Conservation (phyloP, 2,329 filamentous ascomycete species). For the Verruconis gallopava region DNA sequence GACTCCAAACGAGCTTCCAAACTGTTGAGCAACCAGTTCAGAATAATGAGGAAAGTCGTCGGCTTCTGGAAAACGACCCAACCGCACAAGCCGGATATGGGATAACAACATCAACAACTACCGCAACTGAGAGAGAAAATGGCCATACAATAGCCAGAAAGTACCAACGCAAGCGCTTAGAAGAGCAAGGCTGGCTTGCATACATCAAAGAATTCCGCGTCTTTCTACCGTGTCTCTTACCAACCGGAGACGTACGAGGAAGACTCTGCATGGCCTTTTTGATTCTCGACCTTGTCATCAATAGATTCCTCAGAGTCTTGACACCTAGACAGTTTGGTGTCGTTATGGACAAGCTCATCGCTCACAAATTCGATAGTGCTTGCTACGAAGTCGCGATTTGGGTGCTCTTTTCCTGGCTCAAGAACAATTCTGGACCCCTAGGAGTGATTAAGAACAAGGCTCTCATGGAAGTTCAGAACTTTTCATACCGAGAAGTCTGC, state of each 20-base stretch:
- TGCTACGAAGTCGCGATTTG: conserved; percentile 2
- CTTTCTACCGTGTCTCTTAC: neutral
- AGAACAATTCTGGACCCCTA: too few species aligned
- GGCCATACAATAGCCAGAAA: neutral
- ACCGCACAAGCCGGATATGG: too few species aligned
- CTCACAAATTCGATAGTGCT: conserved; percentile 51
- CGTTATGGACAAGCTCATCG: conserved; percentile 56
- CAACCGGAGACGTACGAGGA: too few species aligned
- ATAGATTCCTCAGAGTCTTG: conserved; percentile 61
- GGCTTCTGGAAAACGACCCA: too few species aligned
- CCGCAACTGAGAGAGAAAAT: too few species aligned
- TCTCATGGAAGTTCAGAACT: too few species aligned
- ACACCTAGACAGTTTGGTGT: conserved; percentile 72
- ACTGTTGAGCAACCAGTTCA: too few species aligned
- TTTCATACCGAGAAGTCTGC: too few species aligned
- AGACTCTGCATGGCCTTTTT: conserved; percentile 58
- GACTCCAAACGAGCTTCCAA: neutral
- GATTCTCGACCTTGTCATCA: conserved; percentile 51
- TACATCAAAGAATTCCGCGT: neutral
- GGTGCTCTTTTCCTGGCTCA: too few species aligned
- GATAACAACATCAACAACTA: too few species aligned
- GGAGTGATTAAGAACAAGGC: too few species aligned
- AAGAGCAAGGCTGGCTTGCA: neutral
- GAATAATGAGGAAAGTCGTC: too few species aligned
- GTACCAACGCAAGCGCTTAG: neutral